Conservation (phyloP, 495 filamentous ascomycete species). For the Lasiosphaeris hirsuta region DNA sequence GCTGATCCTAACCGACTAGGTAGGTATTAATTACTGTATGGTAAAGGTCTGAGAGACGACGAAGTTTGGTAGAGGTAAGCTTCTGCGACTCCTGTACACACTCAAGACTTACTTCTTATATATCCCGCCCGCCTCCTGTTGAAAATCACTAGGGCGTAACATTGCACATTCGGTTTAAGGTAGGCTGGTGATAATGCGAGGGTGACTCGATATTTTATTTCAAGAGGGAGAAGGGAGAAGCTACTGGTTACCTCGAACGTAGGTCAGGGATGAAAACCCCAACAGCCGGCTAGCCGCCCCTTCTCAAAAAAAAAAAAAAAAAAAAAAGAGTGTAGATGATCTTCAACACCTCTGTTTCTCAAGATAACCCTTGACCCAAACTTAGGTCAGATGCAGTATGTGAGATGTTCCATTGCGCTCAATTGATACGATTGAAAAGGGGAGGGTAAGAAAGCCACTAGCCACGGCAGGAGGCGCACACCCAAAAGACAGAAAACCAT, state of each 20-base stretch:
- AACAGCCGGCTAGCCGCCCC: background rate
- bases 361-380: no score
- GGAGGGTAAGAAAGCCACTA: background rate
- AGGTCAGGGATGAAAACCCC: background rate
- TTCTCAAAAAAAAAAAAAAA: no score
- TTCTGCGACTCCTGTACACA: no score
- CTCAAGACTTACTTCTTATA: background rate
- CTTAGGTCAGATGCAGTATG: background rate
- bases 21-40: no score
- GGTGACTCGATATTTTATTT: slow-evolving; percentile 1
- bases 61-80: no score
- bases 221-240: background rate
- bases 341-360: no score
- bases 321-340: no score
- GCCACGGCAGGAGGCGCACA: background rate
- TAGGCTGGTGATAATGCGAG: slow-evolving; percentile 1
- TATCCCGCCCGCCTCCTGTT: background rate
- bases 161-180: background rate
- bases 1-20: background rate
- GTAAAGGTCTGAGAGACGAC: no score
- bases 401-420: slow-evolving; percentile 4
- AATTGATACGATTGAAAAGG: background rate
- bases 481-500: background rate
- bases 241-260: background rate
- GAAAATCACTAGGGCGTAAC: background rate